Evolutionary conservation across 2,329 filamentous ascomycete species (phyloP).

Genomic region (Acrocalymma vagum): DNA sequence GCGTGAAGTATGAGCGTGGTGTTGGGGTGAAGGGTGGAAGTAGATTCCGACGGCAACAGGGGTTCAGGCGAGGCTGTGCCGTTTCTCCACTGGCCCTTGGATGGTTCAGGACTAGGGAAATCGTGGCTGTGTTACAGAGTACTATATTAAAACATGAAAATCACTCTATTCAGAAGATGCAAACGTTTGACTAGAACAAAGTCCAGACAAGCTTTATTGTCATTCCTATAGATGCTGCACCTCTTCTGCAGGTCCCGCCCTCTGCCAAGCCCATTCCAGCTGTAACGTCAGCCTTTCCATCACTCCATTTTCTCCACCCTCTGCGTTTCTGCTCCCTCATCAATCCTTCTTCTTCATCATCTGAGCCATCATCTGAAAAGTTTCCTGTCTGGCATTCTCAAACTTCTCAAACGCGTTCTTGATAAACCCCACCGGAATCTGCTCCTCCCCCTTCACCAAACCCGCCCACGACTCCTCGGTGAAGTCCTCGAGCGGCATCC

Average conservation of each 20-base stretch:
- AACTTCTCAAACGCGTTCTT: conserved; percentile 54
- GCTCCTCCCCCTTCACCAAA: conserved; percentile 58
- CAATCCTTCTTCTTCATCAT: conserved; percentile 21
- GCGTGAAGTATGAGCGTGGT: background rate
- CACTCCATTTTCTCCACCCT: background rate
- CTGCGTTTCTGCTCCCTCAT: background rate
- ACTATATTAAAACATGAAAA: too few species aligned
- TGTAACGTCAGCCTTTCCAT: background rate
- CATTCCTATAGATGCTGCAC: too few species aligned
- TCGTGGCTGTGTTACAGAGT: too few species aligned
- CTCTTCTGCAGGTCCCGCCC: too few species aligned
- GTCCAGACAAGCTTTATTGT: too few species aligned
- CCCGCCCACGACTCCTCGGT: conserved; percentile 58
- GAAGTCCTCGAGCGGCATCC: conserved; percentile 64
- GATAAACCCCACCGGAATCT: conserved; percentile 60
- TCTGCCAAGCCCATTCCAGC: too few species aligned
- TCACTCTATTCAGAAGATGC: too few species aligned
- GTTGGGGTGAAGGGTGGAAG: conserved; percentile 3
- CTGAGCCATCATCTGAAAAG: conserved; percentile 31
- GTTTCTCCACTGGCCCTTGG: too few species aligned
- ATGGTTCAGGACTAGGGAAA: too few species aligned
- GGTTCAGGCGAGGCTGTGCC: too few species aligned
- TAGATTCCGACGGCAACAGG: conserved; percentile 4
- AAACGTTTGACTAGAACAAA: too few species aligned
- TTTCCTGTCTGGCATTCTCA: conserved; percentile 58